Evolutionary conservation across 164 flowering plant genomes (phyloP), one percentile per base, ranked within the genome.

Genomic region (Stephania japonica): DNA sequence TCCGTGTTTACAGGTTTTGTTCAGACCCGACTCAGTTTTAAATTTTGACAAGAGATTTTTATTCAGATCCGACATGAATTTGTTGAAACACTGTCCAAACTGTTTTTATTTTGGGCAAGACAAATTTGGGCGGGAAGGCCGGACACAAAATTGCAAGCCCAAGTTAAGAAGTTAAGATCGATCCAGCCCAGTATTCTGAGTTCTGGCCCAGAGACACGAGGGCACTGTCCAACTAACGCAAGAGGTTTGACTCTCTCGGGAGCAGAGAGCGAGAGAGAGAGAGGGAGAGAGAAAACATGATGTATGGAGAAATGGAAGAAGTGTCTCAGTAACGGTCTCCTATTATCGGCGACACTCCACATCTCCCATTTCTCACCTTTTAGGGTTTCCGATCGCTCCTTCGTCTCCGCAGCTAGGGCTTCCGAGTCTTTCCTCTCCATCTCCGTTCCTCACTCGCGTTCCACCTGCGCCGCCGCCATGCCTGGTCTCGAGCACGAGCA

Each of bases 401-500:
- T 59, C 64, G 24, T 19, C 64, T n/a, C 64, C 21, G 25, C 21
- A 24, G 24, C 64, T 59, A 59, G 25, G 64, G 64, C 21, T 59
- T 0, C 64, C 10, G 19, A 59, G 25, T 19, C 64, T 9, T 19
- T n/a, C 9, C 38, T 32, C 38, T 32, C 38, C 38, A 32, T 32
- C 38, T 32, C 38, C 4, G 3, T 4, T 32, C 38, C 38, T 32
- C 38, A 32, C 38, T 59, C 64, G 64, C n/a, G 5, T 18, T 7
- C 64, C n/a, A 59, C 21, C 62, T 18, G 64, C 64, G 7, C 64
- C 9, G 64, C 64, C 64, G 23, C 70, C 63, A 81, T 81, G 83
- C 72, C 81, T 2, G 74, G 73, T 9, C 11, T 68, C 59, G 80
- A 77, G 23, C 41, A 71, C 9, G 38, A 32, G 4, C 65, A 72